Base-by-base conservation (phyloP, 129 eudicot genomes). In the Centaurea solstitialis region DNA sequence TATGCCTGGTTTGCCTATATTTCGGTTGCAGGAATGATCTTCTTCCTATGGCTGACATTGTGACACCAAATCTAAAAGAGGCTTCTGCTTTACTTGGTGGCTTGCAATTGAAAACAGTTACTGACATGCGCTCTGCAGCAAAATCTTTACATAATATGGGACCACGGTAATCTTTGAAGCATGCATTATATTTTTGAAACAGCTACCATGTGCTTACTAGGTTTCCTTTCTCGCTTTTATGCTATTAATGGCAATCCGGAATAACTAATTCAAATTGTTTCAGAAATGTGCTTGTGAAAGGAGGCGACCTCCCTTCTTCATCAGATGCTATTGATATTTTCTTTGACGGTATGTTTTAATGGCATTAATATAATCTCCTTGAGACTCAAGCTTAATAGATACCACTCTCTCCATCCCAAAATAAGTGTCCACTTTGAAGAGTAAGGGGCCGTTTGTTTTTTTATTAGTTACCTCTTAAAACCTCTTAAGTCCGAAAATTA, bases 241-340 rank as follows among this genome's bases (percentile, higher is more conserved):
- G 66, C 66, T 69, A 37, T 41, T 59, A 39, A 22, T 64, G 30
- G 68, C 74, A 61, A 75, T 74, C 15, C 26, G 47, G 70, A 71
- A 47, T 43, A 33, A 43, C 65, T 15, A 35, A 23, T 68, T 59
- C 28, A 79, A 40, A 11, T n/a, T 74, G 38, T 84, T 85, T 65
- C 90, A 94, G 98, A 64, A 84, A 92, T 70, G 98, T 94, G 53
- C 97, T 94, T 64, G 93, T 94, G 53, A 94, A 94, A 87, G 98
- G 98, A 18, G 98, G 98, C 11, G 93, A 94, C 82, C 97, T 94
- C 64, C 92, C 96, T 74, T 86, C 85, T 73, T 89, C 93, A 11
- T 80, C 79, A 13, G 97, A 94, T 73, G 98, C 98, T 40, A 88
- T 92, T n/a, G 98, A 94, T 86, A 82, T 94, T 76, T 89, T 94